Percentiles rank a stretch among this genome's conserved stretches.
Evolutionary conservation across 257 asterid genomes (phyloP).

Genomic region (Nicotiana otophora): DNA sequence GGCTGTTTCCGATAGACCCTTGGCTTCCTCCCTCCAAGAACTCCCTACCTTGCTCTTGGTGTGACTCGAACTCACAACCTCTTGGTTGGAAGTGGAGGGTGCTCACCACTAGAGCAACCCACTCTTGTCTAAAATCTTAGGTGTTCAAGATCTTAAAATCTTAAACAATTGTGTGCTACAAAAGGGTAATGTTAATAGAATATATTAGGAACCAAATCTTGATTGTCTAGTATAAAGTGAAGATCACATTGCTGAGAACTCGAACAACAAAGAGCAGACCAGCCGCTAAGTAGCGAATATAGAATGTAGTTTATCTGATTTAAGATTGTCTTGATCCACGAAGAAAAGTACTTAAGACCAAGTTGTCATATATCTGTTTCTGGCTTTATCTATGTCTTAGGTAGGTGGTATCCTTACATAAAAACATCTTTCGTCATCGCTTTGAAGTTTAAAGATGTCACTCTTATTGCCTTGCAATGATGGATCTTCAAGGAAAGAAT

Average conservation of each 20-base stretch:
- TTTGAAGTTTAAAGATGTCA: neutral
- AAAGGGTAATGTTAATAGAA: neutral
- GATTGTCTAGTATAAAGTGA: neutral
- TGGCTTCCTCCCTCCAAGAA: no score
- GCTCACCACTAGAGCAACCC: no score
- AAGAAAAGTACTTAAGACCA: neutral
- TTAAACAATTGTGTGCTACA: neutral
- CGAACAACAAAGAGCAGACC: neutral
- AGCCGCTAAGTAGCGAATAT: neutral
- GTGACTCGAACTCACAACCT: no score
- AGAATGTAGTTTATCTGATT: neutral
- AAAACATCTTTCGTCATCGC: neutral
- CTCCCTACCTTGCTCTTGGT: no score
- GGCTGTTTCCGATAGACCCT: no score
- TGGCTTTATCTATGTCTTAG: neutral
- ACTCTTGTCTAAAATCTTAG: neutral
- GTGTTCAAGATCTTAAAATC: neutral
- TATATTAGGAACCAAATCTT: neutral
- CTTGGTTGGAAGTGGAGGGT: no score
- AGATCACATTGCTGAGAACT: neutral
- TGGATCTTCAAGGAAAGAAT: constrained; percentile 45
- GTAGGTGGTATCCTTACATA: neutral
- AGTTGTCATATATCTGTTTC: neutral
- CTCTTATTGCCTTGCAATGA: constrained; percentile 36
- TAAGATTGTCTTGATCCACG: neutral